Evolutionary conservation across 495 filamentous ascomycete species (phyloP), one percentile per base, ranked within the genome.

Genomic region (Aspergillus sparsus): DNA sequence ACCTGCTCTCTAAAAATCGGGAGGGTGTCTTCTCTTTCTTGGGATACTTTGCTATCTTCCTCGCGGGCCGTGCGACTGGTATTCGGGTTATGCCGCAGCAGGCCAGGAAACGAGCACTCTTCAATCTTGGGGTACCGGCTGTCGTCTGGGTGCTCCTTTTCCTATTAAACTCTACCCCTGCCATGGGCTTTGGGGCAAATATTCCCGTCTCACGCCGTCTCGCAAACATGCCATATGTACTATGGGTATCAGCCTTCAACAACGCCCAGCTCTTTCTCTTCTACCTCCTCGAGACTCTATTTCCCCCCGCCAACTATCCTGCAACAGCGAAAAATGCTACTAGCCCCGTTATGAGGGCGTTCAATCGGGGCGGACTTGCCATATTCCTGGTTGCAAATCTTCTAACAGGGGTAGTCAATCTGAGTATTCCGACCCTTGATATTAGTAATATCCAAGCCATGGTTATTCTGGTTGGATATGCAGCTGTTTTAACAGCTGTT

Each of bases 1-100:
- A 90, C 58, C 72, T 97, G 11, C 65, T 99, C 0, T 92, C 90
- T 0, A 87, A 92, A 77, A 98, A 98, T 71, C 83, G 93, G 16
- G 94, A 99, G 69, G 94, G 94, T 1, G 79, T 98, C 37, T 96
- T 92, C 72, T 96, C 92, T 16, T 97, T 98, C 73, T 73, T 87
- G 37, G 94, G 94, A 2, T 99, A 98, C 71, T 81, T 99, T 15
- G 89, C 95, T 13, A 97, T 99, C 50, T 99, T 97, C 73, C 80
- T 98, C 12, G 86, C 91, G 3, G 94, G 94, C 6, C 92, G 94
- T 69, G 88, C 88, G 36, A 80, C 85, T 32, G 94, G 94, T 41
- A 86, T 89, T 73, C 81, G 87, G 41, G 82, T 92, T 37, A 83
- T 98, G 11, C 89, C 90, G 0, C 67, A 75, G 49, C 72, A 77